Base-by-base conservation (phyloP, 2,329 filamentous ascomycete genomes). In the Hymenoscyphus albidus region DNA sequence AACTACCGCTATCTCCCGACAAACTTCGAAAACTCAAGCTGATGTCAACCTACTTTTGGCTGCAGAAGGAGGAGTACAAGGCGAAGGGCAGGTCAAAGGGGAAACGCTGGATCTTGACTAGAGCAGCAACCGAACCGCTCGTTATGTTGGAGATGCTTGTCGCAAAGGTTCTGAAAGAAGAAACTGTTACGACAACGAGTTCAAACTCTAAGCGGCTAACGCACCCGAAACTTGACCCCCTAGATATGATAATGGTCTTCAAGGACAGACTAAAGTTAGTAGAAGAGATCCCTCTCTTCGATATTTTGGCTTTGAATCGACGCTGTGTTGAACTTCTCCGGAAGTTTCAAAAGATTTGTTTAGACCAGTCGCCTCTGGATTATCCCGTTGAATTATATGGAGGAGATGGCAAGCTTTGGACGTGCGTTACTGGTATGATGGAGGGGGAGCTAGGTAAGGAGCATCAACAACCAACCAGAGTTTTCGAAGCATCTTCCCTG, bases 361-460 rank as follows among this genome's bases (percentile, higher is more conserved):
- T 62, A n/a, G 55, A 62, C n/a, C n/a, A 59, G 32, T 64, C 63
- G 54, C 54, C 59, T 35, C 54, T 62, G 1, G 59, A 62, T 18
- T 64, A 64, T 59, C 59, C 63, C 2, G 12, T 38, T 14, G 18
- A 42, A 14, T n/a, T 48, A 7, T 60, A 60, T 22, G 18, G 18
- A 7, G 18, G 18, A 9, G 56, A 64, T 31, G 2, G 13, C 3
- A n/a, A 42, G 3, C 3, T 59, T 14, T 22, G 32, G 10, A 16
- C 12, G 5, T 54, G 27, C 22, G 22, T 64, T 44, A 59, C 27
- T 44, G 59, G 55, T 62, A 58, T 62, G 54, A 14, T 64, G 35
- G 55, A 55, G 12, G 59, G 54, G 9, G 55, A 48, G 9, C 1
- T 32, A 35, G 63, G 63, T 22, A 14, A 59, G 12, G 5, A 48